Conservation (phyloP, 2,329 filamentous ascomycete genomes). For the Fusarium incarnatum region DNA sequence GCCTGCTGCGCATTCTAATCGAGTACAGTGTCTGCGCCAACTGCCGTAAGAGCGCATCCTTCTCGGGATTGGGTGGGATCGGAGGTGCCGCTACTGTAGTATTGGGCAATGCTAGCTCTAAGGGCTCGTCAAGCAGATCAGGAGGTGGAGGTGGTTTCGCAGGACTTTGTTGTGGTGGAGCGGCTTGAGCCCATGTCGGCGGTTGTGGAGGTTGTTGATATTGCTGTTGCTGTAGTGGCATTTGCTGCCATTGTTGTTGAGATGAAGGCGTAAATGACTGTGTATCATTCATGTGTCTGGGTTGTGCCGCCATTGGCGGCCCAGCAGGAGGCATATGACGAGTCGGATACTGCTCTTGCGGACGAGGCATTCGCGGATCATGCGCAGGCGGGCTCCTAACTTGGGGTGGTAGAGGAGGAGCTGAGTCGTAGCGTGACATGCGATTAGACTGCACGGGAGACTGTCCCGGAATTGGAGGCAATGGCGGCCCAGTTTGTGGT, state of each 20-base stretch:
- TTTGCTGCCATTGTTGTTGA: slow-evolving; percentile 46
- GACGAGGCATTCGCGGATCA: slow-evolving; percentile 27
- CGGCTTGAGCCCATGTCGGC: slow-evolving; percentile 44
- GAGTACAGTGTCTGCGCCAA: slow-evolving; percentile 77
- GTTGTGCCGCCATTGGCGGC: slow-evolving; percentile 25
- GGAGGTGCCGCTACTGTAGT: slow-evolving; percentile 76
- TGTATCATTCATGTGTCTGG: slow-evolving; percentile 32
- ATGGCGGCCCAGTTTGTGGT: slow-evolving; percentile 47
- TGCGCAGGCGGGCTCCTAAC: slow-evolving; percentile 22
- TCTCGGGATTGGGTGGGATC: slow-evolving; percentile 95
- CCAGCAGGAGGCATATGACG: slow-evolving; percentile 32
- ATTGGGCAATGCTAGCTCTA: slow-evolving; percentile 63
- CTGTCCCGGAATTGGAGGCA: slow-evolving; percentile 42
- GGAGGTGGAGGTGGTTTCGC: slow-evolving; percentile 55
- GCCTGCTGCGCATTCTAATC: slow-evolving; percentile 75
- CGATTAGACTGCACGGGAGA: slow-evolving; percentile 32
- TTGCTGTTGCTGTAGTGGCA: slow-evolving; percentile 33
- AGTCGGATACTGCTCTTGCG: slow-evolving; percentile 35
- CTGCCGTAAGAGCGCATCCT: slow-evolving; percentile 84
- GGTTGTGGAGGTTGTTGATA: slow-evolving; percentile 40
- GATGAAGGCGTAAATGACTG: slow-evolving; percentile 29
- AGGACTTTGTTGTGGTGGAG: slow-evolving; percentile 39
- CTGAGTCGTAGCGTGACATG: slow-evolving; percentile 60
- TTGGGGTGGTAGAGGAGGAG: slow-evolving; percentile 59
- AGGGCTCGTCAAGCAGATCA: slow-evolving; percentile 68